These are phyloP conservation scores for Lecanoromycetidae sp. DNA, from an alignment of 2,329 filamentous ascomycete genomes.

Conservation along the genomic window DNA sequence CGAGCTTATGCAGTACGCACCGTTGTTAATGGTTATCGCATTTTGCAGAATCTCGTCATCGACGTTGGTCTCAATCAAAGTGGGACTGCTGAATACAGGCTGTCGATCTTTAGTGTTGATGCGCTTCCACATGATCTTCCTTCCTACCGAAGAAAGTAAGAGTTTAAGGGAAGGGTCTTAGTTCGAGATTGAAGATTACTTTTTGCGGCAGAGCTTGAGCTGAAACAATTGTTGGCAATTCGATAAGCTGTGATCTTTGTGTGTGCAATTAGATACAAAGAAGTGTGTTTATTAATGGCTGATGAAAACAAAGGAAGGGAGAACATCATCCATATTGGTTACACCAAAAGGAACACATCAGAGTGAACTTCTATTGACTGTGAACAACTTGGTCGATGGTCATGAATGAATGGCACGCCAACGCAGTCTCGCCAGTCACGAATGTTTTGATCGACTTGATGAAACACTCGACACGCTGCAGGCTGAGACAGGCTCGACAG, in stretches of 20 bases:
- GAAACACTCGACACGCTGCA: conserved; percentile 1
- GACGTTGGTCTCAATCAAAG: conserved; percentile 34
- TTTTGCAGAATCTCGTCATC: conserved; percentile 34
- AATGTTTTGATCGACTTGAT: too few relatives aligned
- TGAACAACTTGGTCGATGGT: too few relatives aligned
- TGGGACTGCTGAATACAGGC: conserved; percentile 34
- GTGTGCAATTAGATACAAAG: background rate
- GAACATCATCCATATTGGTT: too few relatives aligned
- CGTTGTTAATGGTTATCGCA: conserved; percentile 24
- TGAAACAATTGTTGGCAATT: background rate
- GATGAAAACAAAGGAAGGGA: too few relatives aligned
- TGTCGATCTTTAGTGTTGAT: conserved; percentile 32
- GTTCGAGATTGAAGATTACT: background rate
- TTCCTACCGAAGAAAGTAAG: too few relatives aligned
- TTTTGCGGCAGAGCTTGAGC: background rate
- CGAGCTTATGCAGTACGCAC: conserved; percentile 17
- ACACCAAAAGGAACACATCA: too few relatives aligned
- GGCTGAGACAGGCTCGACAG: background rate
- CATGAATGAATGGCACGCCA: background rate
- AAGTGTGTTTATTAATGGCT: too few relatives aligned
- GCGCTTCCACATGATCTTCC: conserved; percentile 44
- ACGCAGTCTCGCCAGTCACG: background rate
- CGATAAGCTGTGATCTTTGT: too few relatives aligned
- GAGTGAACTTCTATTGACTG: too few relatives aligned
- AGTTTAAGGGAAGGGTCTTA: too few relatives aligned